Percentiles rank a stretch among this genome's conserved stretches.
Conservation (phyloP, 441 rosid species). For the Eruca vesicaria region DNA sequence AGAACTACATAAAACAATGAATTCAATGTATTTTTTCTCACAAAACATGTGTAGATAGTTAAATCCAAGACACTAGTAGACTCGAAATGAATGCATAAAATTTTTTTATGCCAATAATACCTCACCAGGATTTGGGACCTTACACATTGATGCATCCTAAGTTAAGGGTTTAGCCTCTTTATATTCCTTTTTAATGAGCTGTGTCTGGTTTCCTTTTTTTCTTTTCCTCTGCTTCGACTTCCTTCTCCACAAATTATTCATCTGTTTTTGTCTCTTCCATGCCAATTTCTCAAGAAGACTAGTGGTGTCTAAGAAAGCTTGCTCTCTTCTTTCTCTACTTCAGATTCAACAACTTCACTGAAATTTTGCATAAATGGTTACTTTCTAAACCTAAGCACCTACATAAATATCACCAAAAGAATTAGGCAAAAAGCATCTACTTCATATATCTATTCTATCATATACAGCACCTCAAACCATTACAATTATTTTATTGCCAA, state of each 20-base stretch:
- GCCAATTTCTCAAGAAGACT: constrained; percentile 65
- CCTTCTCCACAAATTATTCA: constrained; percentile 46
- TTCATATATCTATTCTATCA: too few species aligned
- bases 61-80: constrained; percentile 18
- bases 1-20: too few species aligned
- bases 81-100: constrained; percentile 25
- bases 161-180: constrained; percentile 48
- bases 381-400: too few species aligned
- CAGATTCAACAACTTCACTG: constrained; percentile 69
- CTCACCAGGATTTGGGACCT: neutral
- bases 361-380: constrained; percentile 59
- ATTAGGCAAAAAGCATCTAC: too few species aligned
- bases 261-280: constrained; percentile 66
- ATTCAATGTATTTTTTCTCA: too few species aligned
- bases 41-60: too few species aligned
- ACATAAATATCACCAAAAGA: too few species aligned
- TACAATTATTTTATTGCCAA: too few species aligned
- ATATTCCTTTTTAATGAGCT: constrained; percentile 38
- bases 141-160: constrained; percentile 18
- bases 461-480: too few species aligned
- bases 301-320: constrained; percentile 72
- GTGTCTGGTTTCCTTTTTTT: constrained; percentile 23
- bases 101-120: constrained; percentile 16
- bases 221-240: constrained; percentile 34
- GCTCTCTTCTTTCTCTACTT: constrained; percentile 57